Evolutionary conservation across 192 early-diverging fungal genomes (phyloP), one percentile per base, ranked within the genome.

Genomic region (Linnemannia elongata): DNA sequence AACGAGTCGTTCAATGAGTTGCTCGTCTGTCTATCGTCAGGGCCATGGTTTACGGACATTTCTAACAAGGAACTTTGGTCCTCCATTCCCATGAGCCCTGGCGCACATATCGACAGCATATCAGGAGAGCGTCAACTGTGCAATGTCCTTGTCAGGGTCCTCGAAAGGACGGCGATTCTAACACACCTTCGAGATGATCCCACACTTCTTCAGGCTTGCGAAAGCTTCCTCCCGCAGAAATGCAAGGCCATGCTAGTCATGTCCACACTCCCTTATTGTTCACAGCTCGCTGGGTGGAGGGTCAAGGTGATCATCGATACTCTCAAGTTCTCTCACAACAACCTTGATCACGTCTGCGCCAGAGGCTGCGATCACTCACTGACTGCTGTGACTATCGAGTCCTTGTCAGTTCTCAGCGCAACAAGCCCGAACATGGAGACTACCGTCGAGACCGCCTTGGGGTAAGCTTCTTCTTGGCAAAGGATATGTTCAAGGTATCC

Each of bases 11-110:
- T 85, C 55, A 76, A 57, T 3, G 74, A 72, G 27, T 20, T 85
- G 27, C 78, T 85, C 44, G 45, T 85, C 10, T 85, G 83, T 35
- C 41, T 87, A 20, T 30, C 85, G 5, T 87, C 85, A 22, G 79
- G 85, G 13, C 85, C 85, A 15, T 87, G 85, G 85, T 87, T 81
- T 27, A 33, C 75, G 9, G 57, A 74, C 57, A 39, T 87, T 30
- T 42, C 85, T 8, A 39, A 52, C 6, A 76, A 55, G 0, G 75
- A 81, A 35, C 76, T 87, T 17, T 87, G 85, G 85, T 36, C 71
- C 1, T 35, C 39, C 7, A 55, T 75, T 36, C 47, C 45, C 18
- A n/a, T 74, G 17, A 45, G 74, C 3, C n/a, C 38, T 15, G 33
- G 30, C 13, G 78, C 77, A 74, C 57, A 72, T 10, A 45, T 74